A percentile compares a stretch with the other conserved stretches of the same genome.
These are phyloP conservation scores for Vicia villosa DNA, from an alignment of 306 rosid species.

Conservation along the genomic window DNA sequence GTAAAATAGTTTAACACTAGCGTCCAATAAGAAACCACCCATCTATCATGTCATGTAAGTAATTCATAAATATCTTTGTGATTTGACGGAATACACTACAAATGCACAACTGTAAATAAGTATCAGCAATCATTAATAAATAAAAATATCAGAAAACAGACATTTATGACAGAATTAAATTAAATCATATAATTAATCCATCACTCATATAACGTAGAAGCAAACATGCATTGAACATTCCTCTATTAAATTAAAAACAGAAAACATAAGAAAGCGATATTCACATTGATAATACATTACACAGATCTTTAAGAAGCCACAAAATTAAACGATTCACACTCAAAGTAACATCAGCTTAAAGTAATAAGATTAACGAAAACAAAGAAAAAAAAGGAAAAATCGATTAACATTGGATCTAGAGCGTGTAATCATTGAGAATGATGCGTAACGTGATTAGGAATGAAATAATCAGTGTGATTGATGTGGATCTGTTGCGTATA, in stretches of 20 bases:
- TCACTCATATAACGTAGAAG: constrained; percentile 3
- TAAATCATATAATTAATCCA: neutral
- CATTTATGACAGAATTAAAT: constrained; percentile 18
- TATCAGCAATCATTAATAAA: neutral
- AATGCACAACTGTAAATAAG: neutral
- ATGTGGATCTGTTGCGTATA: constrained; percentile 30
- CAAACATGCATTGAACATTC: constrained; percentile 11
- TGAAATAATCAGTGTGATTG: constrained; percentile 15
- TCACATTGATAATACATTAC: neutral
- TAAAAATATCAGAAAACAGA: neutral
- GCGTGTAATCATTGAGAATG: neutral
- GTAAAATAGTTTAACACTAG: too few species aligned
- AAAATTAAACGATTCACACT: constrained; percentile 12
- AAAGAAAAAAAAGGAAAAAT: neutral
- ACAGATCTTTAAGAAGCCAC: constrained; percentile 17
- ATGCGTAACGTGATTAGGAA: neutral
- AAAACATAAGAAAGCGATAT: neutral
- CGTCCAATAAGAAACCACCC: too few species aligned
- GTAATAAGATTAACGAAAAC: neutral
- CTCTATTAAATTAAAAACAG: neutral
- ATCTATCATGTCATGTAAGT: too few species aligned
- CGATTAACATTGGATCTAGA: constrained; percentile 35
- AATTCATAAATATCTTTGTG: too few species aligned
- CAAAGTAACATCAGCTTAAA: constrained; percentile 10
- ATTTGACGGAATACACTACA: neutral